Evolutionary conservation across 164 flowering plant genomes (phyloP), one percentile per base, ranked within the genome.

Genomic region (Cinnamomum micranthum): DNA sequence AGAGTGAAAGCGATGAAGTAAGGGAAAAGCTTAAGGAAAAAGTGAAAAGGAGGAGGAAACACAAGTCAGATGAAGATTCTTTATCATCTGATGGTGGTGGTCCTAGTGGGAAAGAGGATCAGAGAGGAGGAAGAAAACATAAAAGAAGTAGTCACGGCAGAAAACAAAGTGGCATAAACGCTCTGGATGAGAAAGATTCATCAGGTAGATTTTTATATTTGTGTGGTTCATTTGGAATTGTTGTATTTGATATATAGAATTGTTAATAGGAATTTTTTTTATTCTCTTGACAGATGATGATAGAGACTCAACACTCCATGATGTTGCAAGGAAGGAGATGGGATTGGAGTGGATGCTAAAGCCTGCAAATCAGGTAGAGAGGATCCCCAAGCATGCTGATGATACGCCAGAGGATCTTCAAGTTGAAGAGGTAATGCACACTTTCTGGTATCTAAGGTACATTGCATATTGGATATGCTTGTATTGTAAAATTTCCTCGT

Each of bases 281-380:
- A 23, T 20, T 64, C 52, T 14, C 9, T 64, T 51, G 73, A 27
- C 50, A 84, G 92, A 76, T 78, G 85, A 74, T 66, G 77, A 59
- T 69, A 50, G 71, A 60, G 77, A 55, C 41, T 77, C 79, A 62
- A 50, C 58, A 20, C 69, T 83, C 13, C 28, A 47, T 31, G 78
- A 79, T 4, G 72, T 75, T 77, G 85, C 73, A 22, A 88, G 98
- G 77, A 90, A 84, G 73, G 91, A 89, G 75, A 82, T 86, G 82
- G 99, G 99, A 13, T 79, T 95, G 63, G 98, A 91, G 9, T 95
- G 98, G 96, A 95, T 95, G 99, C 84, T 91, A 66, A 87, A 86
- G 73, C 93, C 98, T 47, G 78, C 55, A 67, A 82, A 76, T 13
- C 76, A 71, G 62, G 35, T 71, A 3, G 85, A 78, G 9, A 76